A percentile compares a stretch with the other conserved stretches of the same genome.
Evolutionary conservation across 164 flowering plant genomes (phyloP).

Genomic region (Paratinospora sagittata): DNA sequence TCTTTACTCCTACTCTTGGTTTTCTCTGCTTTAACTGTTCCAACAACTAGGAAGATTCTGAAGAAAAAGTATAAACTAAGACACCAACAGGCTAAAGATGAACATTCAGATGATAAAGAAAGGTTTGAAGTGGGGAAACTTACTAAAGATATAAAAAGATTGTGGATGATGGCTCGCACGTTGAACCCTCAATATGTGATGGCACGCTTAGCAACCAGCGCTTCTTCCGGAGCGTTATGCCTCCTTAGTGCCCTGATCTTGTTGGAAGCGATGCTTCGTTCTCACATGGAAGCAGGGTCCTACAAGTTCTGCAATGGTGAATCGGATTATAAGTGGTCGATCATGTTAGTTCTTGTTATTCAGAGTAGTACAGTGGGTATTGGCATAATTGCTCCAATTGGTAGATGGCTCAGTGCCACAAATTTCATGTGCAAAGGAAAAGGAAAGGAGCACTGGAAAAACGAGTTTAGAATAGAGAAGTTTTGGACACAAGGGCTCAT

Average conservation of each 20-base stretch:
- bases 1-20: constrained; percentile 7
- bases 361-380: constrained; percentile 40
- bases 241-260: constrained; percentile 35
- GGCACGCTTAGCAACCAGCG: constrained; percentile 47
- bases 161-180: constrained; percentile 66
- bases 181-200: constrained; percentile 54
- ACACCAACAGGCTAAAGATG: constrained; percentile 27
- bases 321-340: constrained; percentile 61
- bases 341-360: constrained; percentile 25
- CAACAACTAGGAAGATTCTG: constrained; percentile 29
- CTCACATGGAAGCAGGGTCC: constrained; percentile 29
- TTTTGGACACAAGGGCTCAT: constrained; percentile 43
- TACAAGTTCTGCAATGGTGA: constrained; percentile 38
- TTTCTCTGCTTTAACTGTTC: constrained; percentile 7
- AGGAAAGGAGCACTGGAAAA: constrained; percentile 11
- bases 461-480: constrained; percentile 26
- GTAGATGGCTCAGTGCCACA: constrained; percentile 42
- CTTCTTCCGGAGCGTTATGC: constrained; percentile 48
- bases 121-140: constrained; percentile 20
- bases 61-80: constrained; percentile 29
- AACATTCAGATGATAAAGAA: constrained; percentile 11
- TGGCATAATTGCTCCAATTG: constrained; percentile 49
- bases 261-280: constrained; percentile 36
- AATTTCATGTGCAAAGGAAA: constrained; percentile 34
- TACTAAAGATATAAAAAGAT: constrained; percentile 30